A percentile compares a stretch with the other conserved stretches of the same genome.
Evolutionary conservation across 2,329 filamentous ascomycete genomes (phyloP).

Genomic region (Diatrype stigma): DNA sequence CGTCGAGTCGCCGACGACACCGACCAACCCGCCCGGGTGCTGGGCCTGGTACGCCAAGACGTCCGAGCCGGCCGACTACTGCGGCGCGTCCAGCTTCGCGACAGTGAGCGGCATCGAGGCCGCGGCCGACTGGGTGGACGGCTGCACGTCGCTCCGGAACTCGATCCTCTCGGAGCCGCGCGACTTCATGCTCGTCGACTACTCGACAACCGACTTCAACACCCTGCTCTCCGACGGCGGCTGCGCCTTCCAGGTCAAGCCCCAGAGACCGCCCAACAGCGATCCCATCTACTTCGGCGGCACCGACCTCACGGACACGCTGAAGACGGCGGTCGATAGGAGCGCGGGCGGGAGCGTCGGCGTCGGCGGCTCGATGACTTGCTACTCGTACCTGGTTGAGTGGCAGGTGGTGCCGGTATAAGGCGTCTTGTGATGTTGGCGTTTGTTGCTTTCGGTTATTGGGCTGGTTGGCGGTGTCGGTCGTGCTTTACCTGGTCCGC

Average conservation of each 20-base stretch:
- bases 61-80: constrained; percentile 13
- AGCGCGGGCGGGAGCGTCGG: constrained; percentile 4
- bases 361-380: constrained; percentile 14
- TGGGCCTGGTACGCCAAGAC: constrained; percentile 16
- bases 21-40: constrained; percentile 14
- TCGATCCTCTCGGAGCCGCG: constrained; percentile 2
- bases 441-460: background rate
- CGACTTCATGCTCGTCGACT: constrained; percentile 16
- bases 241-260: constrained; percentile 15
- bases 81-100: constrained; percentile 10
- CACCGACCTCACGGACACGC: constrained; percentile 12
- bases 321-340: constrained; percentile 7
- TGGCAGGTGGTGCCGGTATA: constrained; percentile 16
- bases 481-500: no score
- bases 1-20: constrained; percentile 9
- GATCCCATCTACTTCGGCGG: constrained; percentile 17
- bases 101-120: constrained; percentile 1
- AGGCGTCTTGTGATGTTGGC: no score
- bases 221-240: constrained; percentile 5
- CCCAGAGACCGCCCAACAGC: constrained; percentile 10
- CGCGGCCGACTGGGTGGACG: constrained; percentile 6
- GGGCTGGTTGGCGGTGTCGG: no score
- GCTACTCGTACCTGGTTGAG: constrained; percentile 11
- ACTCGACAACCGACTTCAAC: constrained; percentile 11
- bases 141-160: constrained; percentile 5